phyloP scores from a whole-genome alignment of 2,329 filamentous ascomycete species.

The Penicillium sp. region DNA sequence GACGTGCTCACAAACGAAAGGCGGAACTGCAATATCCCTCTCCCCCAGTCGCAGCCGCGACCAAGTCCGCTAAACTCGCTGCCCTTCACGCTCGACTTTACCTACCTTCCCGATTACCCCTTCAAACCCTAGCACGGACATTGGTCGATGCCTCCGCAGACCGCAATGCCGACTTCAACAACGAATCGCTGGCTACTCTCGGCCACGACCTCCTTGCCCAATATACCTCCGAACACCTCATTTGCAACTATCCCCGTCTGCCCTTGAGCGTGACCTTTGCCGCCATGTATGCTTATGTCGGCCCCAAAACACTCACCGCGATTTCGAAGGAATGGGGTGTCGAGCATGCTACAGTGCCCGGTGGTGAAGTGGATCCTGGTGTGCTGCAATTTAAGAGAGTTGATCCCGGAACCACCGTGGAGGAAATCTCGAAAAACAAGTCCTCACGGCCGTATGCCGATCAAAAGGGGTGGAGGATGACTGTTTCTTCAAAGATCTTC shows the following conservation, averaged over 20 bases:
- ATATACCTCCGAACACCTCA: constrained; percentile 84
- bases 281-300: constrained; percentile 82
- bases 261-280: constrained; percentile 87
- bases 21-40: constrained; percentile 64
- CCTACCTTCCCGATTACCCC: constrained; percentile 78
- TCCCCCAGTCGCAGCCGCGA: constrained; percentile 69
- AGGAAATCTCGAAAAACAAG: constrained; percentile 48
- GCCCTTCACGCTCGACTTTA: constrained; percentile 88
- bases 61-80: constrained; percentile 82
- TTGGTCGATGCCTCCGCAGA: constrained; percentile 88
- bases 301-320: constrained; percentile 71
- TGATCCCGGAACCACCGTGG: constrained; percentile 45
- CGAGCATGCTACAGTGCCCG: constrained; percentile 82
- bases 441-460: constrained; percentile 49
- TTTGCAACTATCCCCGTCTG: constrained; percentile 87
- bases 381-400: constrained; percentile 75
- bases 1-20: constrained; percentile 31
- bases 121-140: constrained; percentile 82
- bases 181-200: constrained; percentile 77
- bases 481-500: constrained; percentile 76
- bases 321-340: constrained; percentile 89
- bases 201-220: constrained; percentile 84
- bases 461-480: constrained; percentile 67
- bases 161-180: constrained; percentile 80
- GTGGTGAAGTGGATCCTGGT: constrained; percentile 88